Evolutionary conservation across 225 moss, liverwort and hornwort species (phyloP), one percentile per base, ranked within the genome.

Genomic region (Antitrichia curtipendula): DNA sequence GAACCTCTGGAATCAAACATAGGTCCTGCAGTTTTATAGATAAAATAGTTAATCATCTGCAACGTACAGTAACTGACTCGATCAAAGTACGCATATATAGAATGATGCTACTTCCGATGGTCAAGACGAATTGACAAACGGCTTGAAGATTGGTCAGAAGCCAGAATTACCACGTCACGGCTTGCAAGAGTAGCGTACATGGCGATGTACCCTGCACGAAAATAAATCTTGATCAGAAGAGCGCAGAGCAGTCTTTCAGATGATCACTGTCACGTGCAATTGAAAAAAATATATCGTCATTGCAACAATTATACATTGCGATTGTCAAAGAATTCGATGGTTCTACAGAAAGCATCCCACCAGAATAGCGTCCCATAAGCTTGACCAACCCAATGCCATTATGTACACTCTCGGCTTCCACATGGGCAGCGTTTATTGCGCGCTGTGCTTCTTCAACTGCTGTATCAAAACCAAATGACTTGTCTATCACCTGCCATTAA

Each of bases 351-450:
- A 31, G 57, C 36, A 58, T 87, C 82, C 82, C 63, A 77, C 89
- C 94, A 91, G 87, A 85, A 64, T 95, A 94, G 75, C 96, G 96
- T 52, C 96, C 96, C 96, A 96, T 95, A 86, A 96, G 90, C 90
- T 96, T 95, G 86, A 96, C 95, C 90, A 96, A 85, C 45, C 96
- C 95, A 69, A 95, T 92, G 85, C 96, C 95, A 80, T 96, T 96
- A 40, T 95, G 93, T 81, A 94, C 93, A 78, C 96, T 96, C 92
- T 92, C 92, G 60, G 96, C 95, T 88, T 96, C 96, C 87, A 94
- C 95, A 85, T 96, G 95, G 29, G 94, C 96, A 68, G 95, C 88
- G 84, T 92, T 93, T 76, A 96, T 96, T 61, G 96, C 96, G 50
- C 94, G 92, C 68, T 94, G 95, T 43, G 96, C 95, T 88, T 93